phyloP scores from a whole-genome alignment of 2,329 filamentous ascomycete species.

The Alternaria incomplexa region DNA sequence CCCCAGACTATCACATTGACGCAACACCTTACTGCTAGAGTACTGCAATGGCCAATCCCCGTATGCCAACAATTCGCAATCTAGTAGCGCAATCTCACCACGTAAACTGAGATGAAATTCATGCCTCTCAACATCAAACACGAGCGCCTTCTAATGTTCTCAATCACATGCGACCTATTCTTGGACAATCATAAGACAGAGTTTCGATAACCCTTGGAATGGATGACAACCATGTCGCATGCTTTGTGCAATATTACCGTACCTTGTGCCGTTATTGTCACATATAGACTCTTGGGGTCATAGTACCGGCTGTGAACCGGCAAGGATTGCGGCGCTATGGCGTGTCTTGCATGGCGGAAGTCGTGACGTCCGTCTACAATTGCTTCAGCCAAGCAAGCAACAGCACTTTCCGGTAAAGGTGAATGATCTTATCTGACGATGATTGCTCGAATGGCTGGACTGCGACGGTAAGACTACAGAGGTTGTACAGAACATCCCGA shows the following conservation, averaged over 20 bases:
- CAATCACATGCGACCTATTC: constrained; percentile 24
- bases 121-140: constrained; percentile 8
- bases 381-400: not conserved
- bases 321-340: not conserved
- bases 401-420: not conserved
- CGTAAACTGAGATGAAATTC: not conserved
- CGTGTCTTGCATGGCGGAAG: constrained; percentile 1
- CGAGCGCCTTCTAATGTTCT: not conserved
- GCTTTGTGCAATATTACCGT: constrained; percentile 20
- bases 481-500: not conserved
- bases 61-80: constrained; percentile 14
- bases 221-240: constrained; percentile 4
- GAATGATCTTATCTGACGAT: not conserved
- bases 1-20: constrained; percentile 27
- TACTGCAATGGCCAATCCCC: constrained; percentile 23
- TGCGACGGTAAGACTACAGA: not conserved
- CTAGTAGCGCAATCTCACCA: constrained; percentile 19
- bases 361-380: not conserved
- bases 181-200: constrained; percentile 21
- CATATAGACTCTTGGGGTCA: constrained; percentile 28
- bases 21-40: constrained; percentile 4
- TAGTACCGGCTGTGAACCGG: constrained; percentile 12
- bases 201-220: constrained; percentile 4
- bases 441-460: not conserved
- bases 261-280: constrained; percentile 26